These are phyloP conservation scores for Wickerhamomyces silvicola DNA, from an alignment of 805 yeast genomes.

Conservation along the genomic window DNA sequence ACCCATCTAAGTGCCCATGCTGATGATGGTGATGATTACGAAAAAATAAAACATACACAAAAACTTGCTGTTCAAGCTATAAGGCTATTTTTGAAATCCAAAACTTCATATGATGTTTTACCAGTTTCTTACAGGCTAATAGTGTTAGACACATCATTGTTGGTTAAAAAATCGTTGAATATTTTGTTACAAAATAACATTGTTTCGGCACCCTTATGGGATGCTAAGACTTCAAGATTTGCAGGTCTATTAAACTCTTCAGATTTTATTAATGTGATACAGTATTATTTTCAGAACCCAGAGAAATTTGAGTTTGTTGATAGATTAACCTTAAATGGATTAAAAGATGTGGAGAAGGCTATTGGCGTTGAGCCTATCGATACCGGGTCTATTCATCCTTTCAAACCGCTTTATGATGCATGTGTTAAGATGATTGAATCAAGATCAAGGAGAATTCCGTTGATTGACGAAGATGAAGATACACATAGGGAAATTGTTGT, in stretches of 20 bases:
- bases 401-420: constrained; percentile 83
- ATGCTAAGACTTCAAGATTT: constrained; percentile 78
- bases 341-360: constrained; percentile 79
- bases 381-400: constrained; percentile 84
- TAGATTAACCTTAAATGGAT: constrained; percentile 74
- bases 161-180: constrained; percentile 85
- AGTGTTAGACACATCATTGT: constrained; percentile 84
- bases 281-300: constrained; percentile 85
- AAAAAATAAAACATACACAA: constrained; percentile 31
- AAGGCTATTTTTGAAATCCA: constrained; percentile 74
- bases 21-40: constrained; percentile 4
- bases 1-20: constrained; percentile 12
- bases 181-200: constrained; percentile 88
- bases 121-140: constrained; percentile 92
- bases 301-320: constrained; percentile 86
- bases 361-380: constrained; percentile 84
- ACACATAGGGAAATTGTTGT: constrained; percentile 93
- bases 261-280: constrained; percentile 92
- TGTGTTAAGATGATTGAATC: constrained; percentile 87
- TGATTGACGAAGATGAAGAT: constrained; percentile 90
- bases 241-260: constrained; percentile 91
- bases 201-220: constrained; percentile 97
- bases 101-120: constrained; percentile 92
- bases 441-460: constrained; percentile 87
- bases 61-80: constrained; percentile 75